Evolutionary conservation across 75 land plant species (phyloP), one percentile per base, ranked within the genome.

Genomic region (Picea sitchensis): DNA sequence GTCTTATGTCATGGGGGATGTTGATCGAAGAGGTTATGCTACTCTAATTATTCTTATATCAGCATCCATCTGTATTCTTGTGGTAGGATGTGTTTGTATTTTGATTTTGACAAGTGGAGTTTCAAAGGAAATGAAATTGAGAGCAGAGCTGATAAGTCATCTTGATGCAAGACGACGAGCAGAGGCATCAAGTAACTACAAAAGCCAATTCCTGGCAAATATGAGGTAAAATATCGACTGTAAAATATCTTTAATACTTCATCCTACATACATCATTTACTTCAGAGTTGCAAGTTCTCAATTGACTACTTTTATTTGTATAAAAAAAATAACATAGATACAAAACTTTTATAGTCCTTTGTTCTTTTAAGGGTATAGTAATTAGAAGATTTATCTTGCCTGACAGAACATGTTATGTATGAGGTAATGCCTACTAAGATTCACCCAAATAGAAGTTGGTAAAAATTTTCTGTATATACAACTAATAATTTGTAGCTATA

Each of bases 191-290:
- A 93, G 88, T 83, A 93, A 91, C 80, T 91, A 91, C 63, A 93
- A 93, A 81, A 93, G 96, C 77, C 96, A 93, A 78, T 93, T 93
- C 79, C 77, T 93, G 58, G 96, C 96, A 76, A 93, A 93, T 60
- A 93, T 93, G 96, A 93, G 96, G 96, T 87, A 58, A 3, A 2
- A 60, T 18, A 18, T 60, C 5, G 21, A 60, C 56, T 51, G 11
- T 51, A 9, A 51, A 51, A 51, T 51, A 51, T 51, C 62, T 60
- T 60, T 4, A 60, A 60, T 60, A 1, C 62, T 60, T 18, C 21
- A n/a, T 60, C 18, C 5, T 59, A 6, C n/a, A 60, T 51, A 6
- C 3, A 59, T 17, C 17, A 59, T 17, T n/a, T 60, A 60, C 62
- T 60, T 60, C 21, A 60, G 4, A 60, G 21, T n/a, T 60, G n/a